phyloP scores from a whole-genome alignment of 306 rosid genomes.

The Lathyrus oleraceus region DNA sequence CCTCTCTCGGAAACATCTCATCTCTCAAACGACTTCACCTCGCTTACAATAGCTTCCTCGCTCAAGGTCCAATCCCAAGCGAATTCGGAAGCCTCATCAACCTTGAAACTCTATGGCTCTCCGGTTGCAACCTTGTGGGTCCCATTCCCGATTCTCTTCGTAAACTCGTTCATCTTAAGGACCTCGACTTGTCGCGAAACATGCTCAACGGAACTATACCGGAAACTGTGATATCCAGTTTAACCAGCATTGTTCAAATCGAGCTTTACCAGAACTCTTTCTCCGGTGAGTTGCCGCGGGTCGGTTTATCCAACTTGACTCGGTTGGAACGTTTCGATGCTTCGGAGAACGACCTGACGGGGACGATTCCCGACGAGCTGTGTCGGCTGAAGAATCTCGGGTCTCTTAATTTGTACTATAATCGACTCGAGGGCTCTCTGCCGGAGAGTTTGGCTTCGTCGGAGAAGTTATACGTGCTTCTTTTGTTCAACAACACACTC shows the following conservation, averaged over 20 bases:
- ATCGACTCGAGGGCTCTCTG: constrained; percentile 55
- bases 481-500: constrained; percentile 62
- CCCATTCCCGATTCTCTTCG: constrained; percentile 55
- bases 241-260: constrained; percentile 52
- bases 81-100: constrained; percentile 53
- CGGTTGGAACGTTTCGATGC: constrained; percentile 54
- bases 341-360: constrained; percentile 58
- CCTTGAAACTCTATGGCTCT: constrained; percentile 57
- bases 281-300: constrained; percentile 64
- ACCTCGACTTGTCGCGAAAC: constrained; percentile 63
- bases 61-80: constrained; percentile 41
- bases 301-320: constrained; percentile 44
- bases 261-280: constrained; percentile 61
- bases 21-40: constrained; percentile 50
- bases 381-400: constrained; percentile 50
- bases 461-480: constrained; percentile 51
- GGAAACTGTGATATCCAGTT: constrained; percentile 30
- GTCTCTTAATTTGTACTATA: constrained; percentile 50
- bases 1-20: constrained; percentile 50
- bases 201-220: constrained; percentile 56
- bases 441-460: constrained; percentile 53
- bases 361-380: constrained; percentile 60
- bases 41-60: constrained; percentile 48
- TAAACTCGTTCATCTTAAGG: constrained; percentile 37
- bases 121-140: constrained; percentile 48